Base-by-base conservation (phyloP, 2,329 filamentous ascomycete species). In the Hymenoscyphus repandus region DNA sequence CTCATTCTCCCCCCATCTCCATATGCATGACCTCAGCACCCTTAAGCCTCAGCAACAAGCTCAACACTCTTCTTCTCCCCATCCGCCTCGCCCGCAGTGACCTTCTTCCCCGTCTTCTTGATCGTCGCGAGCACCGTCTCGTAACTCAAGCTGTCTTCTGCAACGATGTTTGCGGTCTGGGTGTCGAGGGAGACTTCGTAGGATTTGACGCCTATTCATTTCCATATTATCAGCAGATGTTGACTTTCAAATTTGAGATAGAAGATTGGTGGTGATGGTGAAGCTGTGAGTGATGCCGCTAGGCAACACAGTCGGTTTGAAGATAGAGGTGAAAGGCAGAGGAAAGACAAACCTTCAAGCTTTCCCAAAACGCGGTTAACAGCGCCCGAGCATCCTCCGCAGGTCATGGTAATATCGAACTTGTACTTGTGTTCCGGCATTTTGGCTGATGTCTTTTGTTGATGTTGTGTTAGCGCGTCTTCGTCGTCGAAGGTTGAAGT, bases 371-470 rank as follows among this genome's bases (percentile, higher is more conserved):
- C 90, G 47, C 90, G 82, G 72, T 95, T 88, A 40, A 99, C 79
- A 60, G 93, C 93, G 65, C 91, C 90, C 41, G 91, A 96, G 84
- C 93, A 99, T 70, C 93, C 93, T 68, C 88, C 83, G 75, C 93
- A 99, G 78, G 77, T 87, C 93, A 99, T 99, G 72, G 76, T 78
- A 70, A 97, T 82, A 72, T 91, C 85, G 78, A 97, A 97, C 71
- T 93, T 89, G 86, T 97, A 97, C 62, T 83, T 88, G 77, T 96
- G 90, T 63, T 86, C 82, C 36, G 72, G 72, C 38, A 71, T 72
- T 0, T 54, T 69, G 7, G 57, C 58, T 0, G 65, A 69, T 62
- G 18, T 47, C 6, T 44, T 46, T 5, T 45, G 10, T n/a, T 34
- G 18, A 22, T 41, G 41, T 17, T 46, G 9, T 38, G 17, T 2